A percentile compares a stretch with the other conserved stretches of the same genome.
Conservation (phyloP, 345 rosid species). For the Salix dunnii region DNA sequence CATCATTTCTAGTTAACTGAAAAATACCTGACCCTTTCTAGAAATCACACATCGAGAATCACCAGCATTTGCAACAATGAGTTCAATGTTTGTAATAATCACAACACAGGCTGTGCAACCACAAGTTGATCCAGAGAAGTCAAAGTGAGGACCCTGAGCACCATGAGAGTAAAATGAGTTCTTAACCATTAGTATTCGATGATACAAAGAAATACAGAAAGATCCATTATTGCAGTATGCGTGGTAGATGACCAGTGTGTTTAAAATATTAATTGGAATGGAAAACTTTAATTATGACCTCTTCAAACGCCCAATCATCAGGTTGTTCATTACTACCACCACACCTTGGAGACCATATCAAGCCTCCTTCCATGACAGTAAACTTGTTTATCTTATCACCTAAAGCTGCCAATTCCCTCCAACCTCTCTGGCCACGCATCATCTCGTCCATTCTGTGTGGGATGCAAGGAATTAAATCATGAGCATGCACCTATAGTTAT, state of each 20-base stretch:
- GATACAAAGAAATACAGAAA: not conserved
- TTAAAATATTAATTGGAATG: no score
- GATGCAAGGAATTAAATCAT: not conserved
- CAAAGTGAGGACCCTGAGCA: constrained; percentile 89
- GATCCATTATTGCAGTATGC: not conserved
- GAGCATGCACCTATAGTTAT: not conserved
- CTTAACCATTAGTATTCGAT: not conserved
- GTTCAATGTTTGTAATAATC: constrained; percentile 59
- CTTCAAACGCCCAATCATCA: constrained; percentile 48
- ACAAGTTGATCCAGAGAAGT: constrained; percentile 79
- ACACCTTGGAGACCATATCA: constrained; percentile 87
- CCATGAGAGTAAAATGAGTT: not conserved
- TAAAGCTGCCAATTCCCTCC: constrained; percentile 83
- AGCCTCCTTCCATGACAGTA: constrained; percentile 82
- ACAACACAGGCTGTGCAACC: constrained; percentile 93
- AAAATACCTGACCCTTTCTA: constrained; percentile 82
- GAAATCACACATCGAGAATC: constrained; percentile 95
- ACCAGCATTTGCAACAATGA: constrained; percentile 88
- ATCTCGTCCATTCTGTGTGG: constrained; percentile 84
- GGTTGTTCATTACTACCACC: constrained; percentile 34
- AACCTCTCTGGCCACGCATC: constrained; percentile 97
- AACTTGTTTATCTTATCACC: constrained; percentile 87
- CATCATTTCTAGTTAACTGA: not conserved
- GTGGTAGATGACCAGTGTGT: not conserved
- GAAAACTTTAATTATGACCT: no score